phyloP scores from a whole-genome alignment of 2,329 filamentous ascomycete species.

The Xylariales sp. region DNA sequence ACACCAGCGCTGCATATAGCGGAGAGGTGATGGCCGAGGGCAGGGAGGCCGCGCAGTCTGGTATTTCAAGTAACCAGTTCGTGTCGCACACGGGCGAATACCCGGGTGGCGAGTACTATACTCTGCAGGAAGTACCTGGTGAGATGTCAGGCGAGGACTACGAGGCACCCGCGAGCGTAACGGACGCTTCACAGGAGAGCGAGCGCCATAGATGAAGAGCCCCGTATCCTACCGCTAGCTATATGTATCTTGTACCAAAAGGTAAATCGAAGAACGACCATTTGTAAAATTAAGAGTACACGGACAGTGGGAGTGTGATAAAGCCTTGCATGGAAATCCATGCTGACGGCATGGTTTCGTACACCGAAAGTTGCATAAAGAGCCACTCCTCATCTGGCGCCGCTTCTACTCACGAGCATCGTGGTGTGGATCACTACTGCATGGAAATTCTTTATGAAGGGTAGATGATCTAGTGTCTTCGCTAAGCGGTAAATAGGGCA shows the following conservation, averaged over 20 bases:
- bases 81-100: constrained; percentile 54
- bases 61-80: constrained; percentile 53
- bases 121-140: constrained; percentile 56
- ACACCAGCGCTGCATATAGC: constrained; percentile 51
- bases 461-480: too few relatives aligned
- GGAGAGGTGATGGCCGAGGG: constrained; percentile 51
- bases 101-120: constrained; percentile 57
- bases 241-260: constrained; percentile 7
- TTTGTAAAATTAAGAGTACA: background rate
- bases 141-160: constrained; percentile 57
- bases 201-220: constrained; percentile 35
- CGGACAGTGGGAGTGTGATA: background rate
- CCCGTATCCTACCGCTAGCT: background rate
- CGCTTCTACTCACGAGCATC: too few relatives aligned
- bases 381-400: too few relatives aligned
- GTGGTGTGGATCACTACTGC: too few relatives aligned
- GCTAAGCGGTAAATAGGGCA: too few relatives aligned
- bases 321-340: background rate
- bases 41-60: constrained; percentile 52
- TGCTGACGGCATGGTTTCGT: background rate
- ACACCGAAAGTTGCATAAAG: too few relatives aligned
- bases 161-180: constrained; percentile 56
- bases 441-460: too few relatives aligned
- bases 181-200: constrained; percentile 50
- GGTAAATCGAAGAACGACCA: background rate